Evolutionary conservation across 371 early-diverging fungal species (phyloP).

Genomic region (Coemansia sp.): DNA sequence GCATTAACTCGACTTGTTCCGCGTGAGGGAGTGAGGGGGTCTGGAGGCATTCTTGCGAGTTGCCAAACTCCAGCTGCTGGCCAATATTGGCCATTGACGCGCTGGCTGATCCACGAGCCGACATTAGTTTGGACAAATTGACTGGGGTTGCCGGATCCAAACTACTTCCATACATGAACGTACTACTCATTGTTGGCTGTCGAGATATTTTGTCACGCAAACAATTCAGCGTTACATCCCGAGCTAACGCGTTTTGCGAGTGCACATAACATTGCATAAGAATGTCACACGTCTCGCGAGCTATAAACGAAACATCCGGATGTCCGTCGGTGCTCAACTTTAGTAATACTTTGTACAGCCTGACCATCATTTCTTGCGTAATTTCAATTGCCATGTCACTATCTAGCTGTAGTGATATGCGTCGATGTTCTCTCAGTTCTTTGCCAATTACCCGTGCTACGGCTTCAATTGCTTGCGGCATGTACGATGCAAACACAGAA

Average conservation of each 20-base stretch:
- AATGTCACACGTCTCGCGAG: slow-evolving; percentile 42
- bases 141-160: not conserved
- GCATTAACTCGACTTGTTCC: too few species aligned
- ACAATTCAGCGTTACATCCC: slow-evolving; percentile 15
- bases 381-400: not conserved
- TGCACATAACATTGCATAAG: slow-evolving; percentile 51
- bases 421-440: slow-evolving; percentile 35
- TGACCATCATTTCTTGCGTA: slow-evolving; percentile 26
- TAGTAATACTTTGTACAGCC: slow-evolving; percentile 46
- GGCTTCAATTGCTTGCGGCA: slow-evolving; percentile 41
- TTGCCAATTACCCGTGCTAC: slow-evolving; percentile 37
- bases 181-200: not conserved
- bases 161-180: too few species aligned
- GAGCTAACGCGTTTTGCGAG: slow-evolving; percentile 28
- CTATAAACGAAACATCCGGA: slow-evolving; percentile 41
- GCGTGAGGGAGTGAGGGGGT: too few species aligned
- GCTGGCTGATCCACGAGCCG: not conserved
- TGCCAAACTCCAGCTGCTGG: too few species aligned
- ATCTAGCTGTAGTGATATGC: not conserved
- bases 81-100: not conserved
- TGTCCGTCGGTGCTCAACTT: slow-evolving; percentile 41
- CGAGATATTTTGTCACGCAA: not conserved
- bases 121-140: not conserved
- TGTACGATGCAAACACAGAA: slow-evolving; percentile 43
- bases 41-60: too few species aligned